Evolutionary conservation across 208 protist species (phyloP).

Genomic region (Leishmania mexicana): DNA sequence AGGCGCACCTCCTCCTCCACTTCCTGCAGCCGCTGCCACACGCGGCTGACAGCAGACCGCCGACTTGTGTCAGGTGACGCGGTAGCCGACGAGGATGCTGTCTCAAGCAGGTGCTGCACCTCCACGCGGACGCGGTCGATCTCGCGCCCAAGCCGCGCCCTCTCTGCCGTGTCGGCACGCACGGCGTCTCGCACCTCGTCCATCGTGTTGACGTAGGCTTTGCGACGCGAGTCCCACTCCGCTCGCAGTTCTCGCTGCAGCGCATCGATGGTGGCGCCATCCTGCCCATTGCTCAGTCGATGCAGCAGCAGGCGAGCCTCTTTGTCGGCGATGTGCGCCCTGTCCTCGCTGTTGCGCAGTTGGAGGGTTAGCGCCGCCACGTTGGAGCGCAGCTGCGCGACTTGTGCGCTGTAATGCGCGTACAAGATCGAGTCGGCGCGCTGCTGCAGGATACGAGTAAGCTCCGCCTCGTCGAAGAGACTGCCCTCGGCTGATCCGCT

Average conservation of each 20-base stretch:
- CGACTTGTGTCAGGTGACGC: conserved; percentile 20
- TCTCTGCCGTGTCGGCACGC: conserved; percentile 16
- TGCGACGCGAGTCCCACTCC: conserved; percentile 25
- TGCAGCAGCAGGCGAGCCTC: conserved; percentile 35
- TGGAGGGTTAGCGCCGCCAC: conserved; percentile 34
- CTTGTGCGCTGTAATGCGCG: conserved; percentile 22
- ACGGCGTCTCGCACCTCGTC: conserved; percentile 23
- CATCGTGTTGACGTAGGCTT: conserved; percentile 15
- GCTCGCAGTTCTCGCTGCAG: conserved; percentile 4
- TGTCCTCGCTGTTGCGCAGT: conserved; percentile 36
- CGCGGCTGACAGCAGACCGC: conserved; percentile 37
- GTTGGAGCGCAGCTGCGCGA: conserved; percentile 27
- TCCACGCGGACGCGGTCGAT: conserved; percentile 63
- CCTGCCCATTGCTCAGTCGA: neutral
- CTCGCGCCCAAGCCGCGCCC: conserved; percentile 33
- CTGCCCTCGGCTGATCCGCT: neutral
- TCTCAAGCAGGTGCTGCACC: conserved; percentile 46
- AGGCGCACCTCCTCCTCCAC: conserved; percentile 45
- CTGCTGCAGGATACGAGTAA: conserved; percentile 12
- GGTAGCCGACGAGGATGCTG: neutral
- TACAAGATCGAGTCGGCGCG: conserved; percentile 21
- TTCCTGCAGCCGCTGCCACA: conserved; percentile 57
- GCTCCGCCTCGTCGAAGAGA: conserved; percentile 9
- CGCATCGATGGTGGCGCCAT: neutral
- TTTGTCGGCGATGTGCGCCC: conserved; percentile 39